A percentile compares a stretch with the other conserved stretches of the same genome.
Conservation (phyloP, 208 protist species). For the Histomonas meleagridis region DNA sequence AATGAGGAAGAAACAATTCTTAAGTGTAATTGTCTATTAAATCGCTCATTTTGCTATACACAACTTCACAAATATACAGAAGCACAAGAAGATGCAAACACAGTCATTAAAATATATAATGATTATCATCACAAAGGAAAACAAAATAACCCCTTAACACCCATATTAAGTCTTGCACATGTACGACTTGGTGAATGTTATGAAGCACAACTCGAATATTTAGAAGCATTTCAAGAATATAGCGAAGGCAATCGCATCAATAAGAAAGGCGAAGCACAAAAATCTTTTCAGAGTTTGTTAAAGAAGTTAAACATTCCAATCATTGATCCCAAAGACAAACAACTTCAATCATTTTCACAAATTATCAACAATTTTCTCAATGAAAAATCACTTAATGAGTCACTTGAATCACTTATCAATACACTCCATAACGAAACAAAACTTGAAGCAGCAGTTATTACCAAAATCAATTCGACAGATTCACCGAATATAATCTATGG, state of each 20-base stretch:
- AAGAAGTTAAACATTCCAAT: neutral
- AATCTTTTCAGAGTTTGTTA: neutral
- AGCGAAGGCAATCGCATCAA: neutral
- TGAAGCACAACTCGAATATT: neutral
- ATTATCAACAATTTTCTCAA: neutral
- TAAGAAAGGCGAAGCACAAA: neutral
- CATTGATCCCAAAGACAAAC: neutral
- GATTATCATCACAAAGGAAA: neutral
- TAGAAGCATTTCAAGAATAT: neutral
- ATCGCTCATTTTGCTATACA: neutral
- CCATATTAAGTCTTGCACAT: neutral
- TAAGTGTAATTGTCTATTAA: neutral
- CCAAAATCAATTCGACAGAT: neutral
- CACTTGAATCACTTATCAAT: neutral
- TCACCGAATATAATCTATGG: neutral
- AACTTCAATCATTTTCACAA: neutral
- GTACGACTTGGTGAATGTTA: neutral
- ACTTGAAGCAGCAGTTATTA: neutral
- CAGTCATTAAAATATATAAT: neutral
- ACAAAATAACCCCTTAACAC: neutral
- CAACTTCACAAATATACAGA: neutral
- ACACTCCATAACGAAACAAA: neutral
- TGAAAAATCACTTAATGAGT: neutral
- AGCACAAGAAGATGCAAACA: neutral
- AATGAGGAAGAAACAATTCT: slow-evolving; percentile 1